Evolutionary conservation across 768 basidiomycete genomes (phyloP), one percentile per base, ranked within the genome.

Genomic region (Multifurca ochricompacta): DNA sequence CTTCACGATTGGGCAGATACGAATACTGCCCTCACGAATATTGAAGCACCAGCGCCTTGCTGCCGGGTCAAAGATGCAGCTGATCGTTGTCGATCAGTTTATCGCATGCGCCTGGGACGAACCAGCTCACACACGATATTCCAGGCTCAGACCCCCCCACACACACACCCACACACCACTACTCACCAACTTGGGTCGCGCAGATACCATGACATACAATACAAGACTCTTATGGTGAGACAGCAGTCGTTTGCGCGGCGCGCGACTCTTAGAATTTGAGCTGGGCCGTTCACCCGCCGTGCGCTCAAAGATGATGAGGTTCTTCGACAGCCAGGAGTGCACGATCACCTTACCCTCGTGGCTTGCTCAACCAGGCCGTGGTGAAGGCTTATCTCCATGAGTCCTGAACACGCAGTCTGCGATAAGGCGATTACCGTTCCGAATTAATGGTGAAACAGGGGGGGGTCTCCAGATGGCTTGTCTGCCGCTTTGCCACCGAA

Each of bases 1-100:
- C 37, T 66, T 13, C 69, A 71, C 51, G 67, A 70, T 52, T 70
- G 69, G 69, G 48, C 70, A 1, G 70, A n/a, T n/a, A 70, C 54
- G 55, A 64, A 6, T 66, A 68, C 47, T 54, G 47, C n/a, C 45
- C n/a, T 59, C 32, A 63, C 58, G n/a, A 46, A 66, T 69, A 37
- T 48, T 69, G 34, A 49, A 51, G 25, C 51, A 55, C 10, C 55
- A 67, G 16, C 63, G 68, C 31, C 59, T 45, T 6, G 60, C 57
- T 16, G 63, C 67, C 0, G 53, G 41, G 3, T 58, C 63, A 3
- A 50, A 57, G 34, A 67, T 65, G 14, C 64, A 60, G n/a, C 53
- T 69, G 14, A 36, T 68, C 41, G 25, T 67, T 36, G 54, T 66
- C 31, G 67, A 68, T 31, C 54, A 54, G 39, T 51, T 63, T 14